These are phyloP conservation scores for Paramyrothecium roridum DNA, from an alignment of 2,329 filamentous ascomycete genomes.

Conservation along the genomic window DNA sequence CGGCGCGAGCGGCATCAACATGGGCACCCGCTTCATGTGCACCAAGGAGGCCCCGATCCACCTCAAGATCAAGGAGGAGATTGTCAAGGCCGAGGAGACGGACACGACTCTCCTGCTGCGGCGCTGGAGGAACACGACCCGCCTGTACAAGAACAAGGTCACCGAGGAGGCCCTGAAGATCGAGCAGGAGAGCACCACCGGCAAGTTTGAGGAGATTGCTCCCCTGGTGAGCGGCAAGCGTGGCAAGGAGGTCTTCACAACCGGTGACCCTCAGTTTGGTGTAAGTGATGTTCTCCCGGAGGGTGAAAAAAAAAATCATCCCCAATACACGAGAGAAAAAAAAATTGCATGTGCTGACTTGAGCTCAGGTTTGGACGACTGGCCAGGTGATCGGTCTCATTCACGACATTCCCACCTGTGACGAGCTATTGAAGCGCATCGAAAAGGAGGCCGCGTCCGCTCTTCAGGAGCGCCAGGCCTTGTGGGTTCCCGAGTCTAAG, in stretches of 20 bases:
- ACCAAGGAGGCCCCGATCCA: slow-evolving; percentile 93
- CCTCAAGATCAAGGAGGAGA: slow-evolving; percentile 87
- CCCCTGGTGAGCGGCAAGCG: slow-evolving; percentile 86
- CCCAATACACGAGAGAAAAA: not conserved
- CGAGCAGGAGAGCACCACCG: slow-evolving; percentile 77
- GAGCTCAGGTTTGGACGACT: slow-evolving; percentile 84
- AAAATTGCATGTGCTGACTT: slow-evolving; percentile 10
- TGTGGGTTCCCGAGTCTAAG: slow-evolving; percentile 58
- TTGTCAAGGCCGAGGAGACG: slow-evolving; percentile 83
- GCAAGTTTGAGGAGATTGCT: slow-evolving; percentile 86
- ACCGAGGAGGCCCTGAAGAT: slow-evolving; percentile 75
- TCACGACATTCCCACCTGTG: slow-evolving; percentile 77
- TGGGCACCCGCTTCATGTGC: slow-evolving; percentile 98
- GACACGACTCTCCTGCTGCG: slow-evolving; percentile 87
- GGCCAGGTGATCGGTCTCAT: slow-evolving; percentile 92
- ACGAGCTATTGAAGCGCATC: slow-evolving; percentile 66
- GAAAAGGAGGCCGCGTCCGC: slow-evolving; percentile 72
- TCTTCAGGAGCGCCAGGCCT: slow-evolving; percentile 54
- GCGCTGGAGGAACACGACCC: slow-evolving; percentile 88
- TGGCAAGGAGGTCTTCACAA: slow-evolving; percentile 86
- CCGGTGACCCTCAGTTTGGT: slow-evolving; percentile 85
- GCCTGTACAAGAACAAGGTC: slow-evolving; percentile 89
- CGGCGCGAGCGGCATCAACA: slow-evolving; percentile 93
- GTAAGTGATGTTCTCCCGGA: slow-evolving; percentile 49
- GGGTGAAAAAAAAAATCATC: not conserved